A percentile compares a stretch with the other conserved stretches of the same genome.
Conservation (phyloP, 345 rosid species). For the Eucalyptus cloeziana region DNA sequence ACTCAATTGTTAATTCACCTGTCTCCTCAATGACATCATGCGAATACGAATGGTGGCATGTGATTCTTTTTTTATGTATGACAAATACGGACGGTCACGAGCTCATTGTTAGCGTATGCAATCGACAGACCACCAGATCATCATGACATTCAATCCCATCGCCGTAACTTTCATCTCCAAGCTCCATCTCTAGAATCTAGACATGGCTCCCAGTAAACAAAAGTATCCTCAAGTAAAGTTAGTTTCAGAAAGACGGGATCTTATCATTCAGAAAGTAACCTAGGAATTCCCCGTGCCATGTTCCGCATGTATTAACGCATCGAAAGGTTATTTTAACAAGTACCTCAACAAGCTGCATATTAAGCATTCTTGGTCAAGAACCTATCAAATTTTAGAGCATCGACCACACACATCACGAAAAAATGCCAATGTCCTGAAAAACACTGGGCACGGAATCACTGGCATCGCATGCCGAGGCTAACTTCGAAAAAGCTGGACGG, state of each 20-base stretch:
- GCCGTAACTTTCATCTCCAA: background rate
- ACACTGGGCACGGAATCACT: background rate
- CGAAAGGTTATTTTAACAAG: background rate
- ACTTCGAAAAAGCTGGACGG: background rate
- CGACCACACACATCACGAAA: background rate
- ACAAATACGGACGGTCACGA: background rate
- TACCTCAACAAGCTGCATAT: background rate
- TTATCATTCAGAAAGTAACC: background rate
- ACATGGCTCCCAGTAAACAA: background rate
- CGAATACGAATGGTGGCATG: background rate
- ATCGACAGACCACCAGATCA: background rate
- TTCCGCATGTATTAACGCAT: background rate
- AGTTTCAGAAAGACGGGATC: background rate
- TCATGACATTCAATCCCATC: background rate
- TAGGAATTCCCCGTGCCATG: background rate
- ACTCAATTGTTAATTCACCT: background rate
- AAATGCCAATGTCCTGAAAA: background rate
- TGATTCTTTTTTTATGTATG: background rate
- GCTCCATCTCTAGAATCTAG: background rate
- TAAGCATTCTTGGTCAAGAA: background rate
- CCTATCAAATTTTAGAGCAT: background rate
- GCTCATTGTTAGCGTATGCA: background rate
- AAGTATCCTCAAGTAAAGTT: background rate
- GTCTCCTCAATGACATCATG: background rate
- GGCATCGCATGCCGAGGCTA: background rate